A percentile compares a stretch with the other conserved stretches of the same genome.
Evolutionary conservation across 352 stramenopile genomes (phyloP).

Genomic region (Thalassiosira hispida): DNA sequence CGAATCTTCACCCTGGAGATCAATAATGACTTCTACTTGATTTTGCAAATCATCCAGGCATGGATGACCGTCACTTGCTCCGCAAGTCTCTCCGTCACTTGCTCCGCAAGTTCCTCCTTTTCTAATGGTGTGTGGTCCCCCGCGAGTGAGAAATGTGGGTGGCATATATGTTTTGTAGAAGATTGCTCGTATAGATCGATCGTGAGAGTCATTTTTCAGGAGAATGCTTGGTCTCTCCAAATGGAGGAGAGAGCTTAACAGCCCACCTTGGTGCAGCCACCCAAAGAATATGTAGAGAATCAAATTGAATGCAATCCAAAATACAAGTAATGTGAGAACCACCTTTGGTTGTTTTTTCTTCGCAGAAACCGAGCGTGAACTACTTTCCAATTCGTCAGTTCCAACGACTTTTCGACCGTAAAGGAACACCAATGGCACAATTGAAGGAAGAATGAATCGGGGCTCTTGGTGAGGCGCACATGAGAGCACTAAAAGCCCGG

Average conservation of each 20-base stretch:
- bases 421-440: constrained; percentile 88
- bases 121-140: constrained; percentile 1
- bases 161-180: constrained; percentile 83
- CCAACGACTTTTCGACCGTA: constrained; percentile 44
- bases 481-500: constrained; percentile 88
- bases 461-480: constrained; percentile 93
- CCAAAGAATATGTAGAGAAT: constrained; percentile 75
- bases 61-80: constrained; percentile 6
- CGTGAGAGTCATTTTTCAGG: not conserved
- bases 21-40: constrained; percentile 37
- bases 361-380: not conserved
- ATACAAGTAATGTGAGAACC: not conserved
- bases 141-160: constrained; percentile 65
- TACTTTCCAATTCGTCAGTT: not conserved
- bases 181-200: constrained; percentile 30
- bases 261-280: constrained; percentile 74
- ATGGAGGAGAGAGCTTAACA: constrained; percentile 59
- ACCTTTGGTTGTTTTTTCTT: constrained; percentile 10
- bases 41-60: constrained; percentile 29
- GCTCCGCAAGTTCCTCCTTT: not conserved
- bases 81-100: not conserved
- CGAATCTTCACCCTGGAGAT: constrained; percentile 53
- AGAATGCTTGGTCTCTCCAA: constrained; percentile 4
- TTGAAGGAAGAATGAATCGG: constrained; percentile 89
- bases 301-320: constrained; percentile 77